Percentiles rank a stretch among this genome's conserved stretches.
Evolutionary conservation across 305 asterid species (phyloP).

Genomic region (Solanum hybrid): DNA sequence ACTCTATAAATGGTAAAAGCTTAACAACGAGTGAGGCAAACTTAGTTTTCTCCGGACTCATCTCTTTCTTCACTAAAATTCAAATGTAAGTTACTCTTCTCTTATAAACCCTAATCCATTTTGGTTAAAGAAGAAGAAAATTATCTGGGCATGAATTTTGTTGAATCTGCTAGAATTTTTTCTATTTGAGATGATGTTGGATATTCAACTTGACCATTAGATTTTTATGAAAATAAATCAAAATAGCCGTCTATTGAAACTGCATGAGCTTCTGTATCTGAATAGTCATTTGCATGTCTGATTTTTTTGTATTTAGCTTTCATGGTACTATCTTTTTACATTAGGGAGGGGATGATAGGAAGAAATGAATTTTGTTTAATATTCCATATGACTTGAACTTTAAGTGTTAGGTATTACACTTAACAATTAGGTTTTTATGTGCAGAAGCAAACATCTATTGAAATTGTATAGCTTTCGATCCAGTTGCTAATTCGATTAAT

Average conservation of each 20-base stretch:
- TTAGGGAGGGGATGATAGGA: not conserved
- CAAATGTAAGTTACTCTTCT: not conserved
- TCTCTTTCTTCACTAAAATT: not conserved
- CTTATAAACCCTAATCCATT: not conserved
- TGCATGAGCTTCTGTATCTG: not conserved
- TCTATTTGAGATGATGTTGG: not conserved
- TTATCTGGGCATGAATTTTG: not conserved
- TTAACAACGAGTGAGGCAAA: not conserved
- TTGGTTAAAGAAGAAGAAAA: too few species aligned
- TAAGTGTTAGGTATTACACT: not conserved
- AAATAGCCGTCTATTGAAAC: not conserved
- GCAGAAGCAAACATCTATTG: not conserved
- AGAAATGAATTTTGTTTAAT: not conserved
- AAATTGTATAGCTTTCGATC: not conserved
- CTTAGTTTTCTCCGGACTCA: not conserved
- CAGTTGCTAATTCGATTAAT: not conserved
- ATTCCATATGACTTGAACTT: not conserved
- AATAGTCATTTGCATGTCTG: not conserved
- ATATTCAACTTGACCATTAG: not conserved
- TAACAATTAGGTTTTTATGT: not conserved
- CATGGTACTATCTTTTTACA: not conserved
- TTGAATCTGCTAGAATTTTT: not conserved
- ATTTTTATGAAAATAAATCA: too few species aligned
- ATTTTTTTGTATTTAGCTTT: not conserved
- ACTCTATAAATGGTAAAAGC: not conserved